Percentiles rank a stretch among this genome's conserved stretches.
These are phyloP conservation scores for Prosopis cineraria DNA, from an alignment of 306 rosid genomes.

Conservation along the genomic window DNA sequence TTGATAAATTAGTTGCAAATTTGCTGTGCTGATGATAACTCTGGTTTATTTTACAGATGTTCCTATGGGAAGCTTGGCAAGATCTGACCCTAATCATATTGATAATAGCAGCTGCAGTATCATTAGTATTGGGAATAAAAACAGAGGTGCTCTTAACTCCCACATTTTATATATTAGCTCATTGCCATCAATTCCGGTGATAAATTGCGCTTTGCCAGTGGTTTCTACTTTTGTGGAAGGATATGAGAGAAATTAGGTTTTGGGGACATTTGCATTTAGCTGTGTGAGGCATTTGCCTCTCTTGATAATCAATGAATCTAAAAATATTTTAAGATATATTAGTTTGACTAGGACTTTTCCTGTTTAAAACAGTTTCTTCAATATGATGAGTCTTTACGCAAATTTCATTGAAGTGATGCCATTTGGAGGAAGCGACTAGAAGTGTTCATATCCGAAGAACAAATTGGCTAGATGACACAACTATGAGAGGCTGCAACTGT, in stretches of 20 bases:
- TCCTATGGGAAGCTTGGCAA: constrained; percentile 99
- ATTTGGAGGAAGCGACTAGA: background rate
- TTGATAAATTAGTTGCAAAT: constrained; percentile 21
- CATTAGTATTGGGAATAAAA: constrained; percentile 81
- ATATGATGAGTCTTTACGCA: background rate
- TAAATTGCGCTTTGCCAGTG: constrained; percentile 17
- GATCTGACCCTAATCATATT: constrained; percentile 90
- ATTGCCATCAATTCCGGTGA: constrained; percentile 18
- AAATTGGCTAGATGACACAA: background rate
- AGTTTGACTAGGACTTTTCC: background rate
- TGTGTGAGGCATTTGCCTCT: constrained; percentile 13
- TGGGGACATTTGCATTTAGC: constrained; percentile 10
- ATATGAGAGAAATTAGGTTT: constrained; percentile 22
- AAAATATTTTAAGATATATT: background rate
- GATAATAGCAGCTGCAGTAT: constrained; percentile 85
- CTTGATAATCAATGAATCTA: background rate
- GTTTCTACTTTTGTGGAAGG: constrained; percentile 22
- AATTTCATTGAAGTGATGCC: background rate
- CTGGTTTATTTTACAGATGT: constrained; percentile 61
- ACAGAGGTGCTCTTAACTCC: constrained; percentile 66
- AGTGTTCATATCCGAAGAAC: background rate
- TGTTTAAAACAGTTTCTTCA: constrained; percentile 8
- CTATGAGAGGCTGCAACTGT: background rate
- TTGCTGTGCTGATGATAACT: constrained; percentile 17
- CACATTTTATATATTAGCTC: background rate